Conservation (phyloP, 108 stramenopile species). For the Cyclotella atomus region DNA sequence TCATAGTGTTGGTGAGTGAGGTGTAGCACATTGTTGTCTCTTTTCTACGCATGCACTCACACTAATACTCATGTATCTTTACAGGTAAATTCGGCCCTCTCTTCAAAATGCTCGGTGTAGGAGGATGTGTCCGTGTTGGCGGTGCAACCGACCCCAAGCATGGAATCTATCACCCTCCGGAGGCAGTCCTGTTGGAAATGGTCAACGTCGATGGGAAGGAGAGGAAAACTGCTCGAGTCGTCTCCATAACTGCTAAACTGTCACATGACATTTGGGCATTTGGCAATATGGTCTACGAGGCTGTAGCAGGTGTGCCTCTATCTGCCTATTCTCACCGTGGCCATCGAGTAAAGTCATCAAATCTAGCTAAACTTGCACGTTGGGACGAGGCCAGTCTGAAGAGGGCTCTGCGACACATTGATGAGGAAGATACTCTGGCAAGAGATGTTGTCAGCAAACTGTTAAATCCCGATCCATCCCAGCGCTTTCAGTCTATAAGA, state of each 20-base stretch:
- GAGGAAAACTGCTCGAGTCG: conserved; percentile 47
- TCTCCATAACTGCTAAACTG: conserved; percentile 29
- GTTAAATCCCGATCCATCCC: conserved; percentile 37
- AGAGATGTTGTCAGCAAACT: conserved; percentile 40
- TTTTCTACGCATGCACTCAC: too few relatives aligned
- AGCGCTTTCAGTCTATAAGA: conserved; percentile 45
- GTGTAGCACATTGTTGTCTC: too few relatives aligned
- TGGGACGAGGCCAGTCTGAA: conserved; percentile 43
- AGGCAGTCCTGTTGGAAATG: conserved; percentile 76
- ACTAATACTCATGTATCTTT: too few relatives aligned
- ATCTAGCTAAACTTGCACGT: conserved; percentile 50
- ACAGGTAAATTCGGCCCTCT: conserved; percentile 82
- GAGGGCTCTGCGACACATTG: conserved; percentile 38
- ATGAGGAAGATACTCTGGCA: conserved; percentile 44
- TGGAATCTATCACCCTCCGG: conserved; percentile 90
- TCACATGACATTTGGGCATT: conserved; percentile 54
- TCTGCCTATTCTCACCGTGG: conserved; percentile 56
- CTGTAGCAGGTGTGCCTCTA: conserved; percentile 44
- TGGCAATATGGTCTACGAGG: conserved; percentile 50
- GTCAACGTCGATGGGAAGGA: conserved; percentile 38
- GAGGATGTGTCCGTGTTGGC: conserved; percentile 78
- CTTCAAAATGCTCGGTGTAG: conserved; percentile 88
- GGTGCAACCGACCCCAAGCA: conserved; percentile 75
- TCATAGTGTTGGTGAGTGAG: conserved; percentile 74
- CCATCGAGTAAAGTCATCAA: conserved; percentile 49